Evolutionary conservation across 148 eudicot species (phyloP).

Genomic region (Vaccinium darrowii): DNA sequence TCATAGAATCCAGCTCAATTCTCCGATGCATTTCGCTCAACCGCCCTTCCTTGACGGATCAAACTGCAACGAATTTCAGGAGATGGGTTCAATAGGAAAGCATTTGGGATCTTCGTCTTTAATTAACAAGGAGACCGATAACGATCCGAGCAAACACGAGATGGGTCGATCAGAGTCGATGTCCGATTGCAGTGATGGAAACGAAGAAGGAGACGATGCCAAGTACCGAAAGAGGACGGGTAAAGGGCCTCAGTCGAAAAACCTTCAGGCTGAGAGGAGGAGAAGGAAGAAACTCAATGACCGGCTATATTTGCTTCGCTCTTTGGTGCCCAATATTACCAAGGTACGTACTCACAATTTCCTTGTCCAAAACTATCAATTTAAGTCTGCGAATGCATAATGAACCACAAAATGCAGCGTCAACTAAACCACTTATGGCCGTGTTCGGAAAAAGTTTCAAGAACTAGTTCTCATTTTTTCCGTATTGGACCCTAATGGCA

Average conservation of each 20-base stretch:
- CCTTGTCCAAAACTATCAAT: background rate
- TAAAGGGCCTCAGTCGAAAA: constrained; percentile 77
- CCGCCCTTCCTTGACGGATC: constrained; percentile 14
- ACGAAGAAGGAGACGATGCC: constrained; percentile 76
- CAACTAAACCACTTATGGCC: too few species aligned
- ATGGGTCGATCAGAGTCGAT: constrained; percentile 50
- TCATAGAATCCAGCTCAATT: constrained; percentile 21
- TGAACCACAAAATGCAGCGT: too few species aligned
- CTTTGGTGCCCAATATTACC: constrained; percentile 85
- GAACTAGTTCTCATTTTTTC: too few species aligned
- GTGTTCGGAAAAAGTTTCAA: too few species aligned
- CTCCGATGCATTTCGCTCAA: constrained; percentile 44
- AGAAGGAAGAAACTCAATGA: constrained; percentile 91
- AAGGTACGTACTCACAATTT: constrained; percentile 46
- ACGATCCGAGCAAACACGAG: constrained; percentile 28
- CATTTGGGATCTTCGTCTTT: background rate
- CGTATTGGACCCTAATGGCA: too few species aligned
- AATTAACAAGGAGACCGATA: background rate
- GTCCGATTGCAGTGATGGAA: constrained; percentile 66
- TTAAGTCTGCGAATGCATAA: too few species aligned
- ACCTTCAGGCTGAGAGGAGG: constrained; percentile 82
- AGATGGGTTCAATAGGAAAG: background rate
- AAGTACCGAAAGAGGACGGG: constrained; percentile 61
- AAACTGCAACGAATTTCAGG: background rate
- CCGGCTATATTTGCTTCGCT: constrained; percentile 72